A percentile compares a stretch with the other conserved stretches of the same genome.
phyloP scores from a whole-genome alignment of 2,329 filamentous ascomycete species.

The Arachnopeziza araneosa region DNA sequence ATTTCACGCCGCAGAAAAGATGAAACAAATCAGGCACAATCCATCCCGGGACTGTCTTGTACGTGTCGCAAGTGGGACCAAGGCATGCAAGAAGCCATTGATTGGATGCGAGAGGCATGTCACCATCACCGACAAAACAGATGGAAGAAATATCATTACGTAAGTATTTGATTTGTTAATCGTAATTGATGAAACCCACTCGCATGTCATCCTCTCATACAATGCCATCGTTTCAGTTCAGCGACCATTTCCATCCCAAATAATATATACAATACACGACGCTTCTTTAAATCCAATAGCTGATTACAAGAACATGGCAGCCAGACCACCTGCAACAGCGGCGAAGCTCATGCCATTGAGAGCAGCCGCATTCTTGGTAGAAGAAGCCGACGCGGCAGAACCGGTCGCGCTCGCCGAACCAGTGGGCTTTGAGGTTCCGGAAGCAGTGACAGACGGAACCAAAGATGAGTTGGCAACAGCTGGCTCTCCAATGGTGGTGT shows the following conservation, averaged over 20 bases:
- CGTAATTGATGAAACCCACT: neutral
- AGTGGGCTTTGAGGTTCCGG: neutral
- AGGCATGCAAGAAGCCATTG: no score
- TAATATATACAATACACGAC: neutral
- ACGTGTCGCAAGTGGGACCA: no score
- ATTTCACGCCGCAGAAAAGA: no score
- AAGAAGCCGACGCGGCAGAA: neutral
- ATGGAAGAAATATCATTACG: neutral
- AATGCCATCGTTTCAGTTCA: neutral
- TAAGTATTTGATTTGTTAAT: neutral
- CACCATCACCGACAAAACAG: neutral
- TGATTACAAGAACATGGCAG: conserved; percentile 17
- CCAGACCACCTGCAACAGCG: conserved; percentile 15
- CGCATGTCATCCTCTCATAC: neutral
- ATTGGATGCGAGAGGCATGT: neutral
- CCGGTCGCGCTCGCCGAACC: neutral
- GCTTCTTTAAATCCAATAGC: neutral
- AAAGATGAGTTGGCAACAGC: conserved; percentile 7
- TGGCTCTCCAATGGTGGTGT: conserved; percentile 13
- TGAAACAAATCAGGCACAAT: no score
- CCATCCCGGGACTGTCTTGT: no score
- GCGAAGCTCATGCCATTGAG: conserved; percentile 14
- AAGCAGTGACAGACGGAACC: conserved; percentile 1
- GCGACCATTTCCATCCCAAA: neutral
- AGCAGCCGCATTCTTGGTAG: conserved; percentile 11